Base-by-base conservation (phyloP, 768 basidiomycete species). In the Termitomyces sp. region DNA sequence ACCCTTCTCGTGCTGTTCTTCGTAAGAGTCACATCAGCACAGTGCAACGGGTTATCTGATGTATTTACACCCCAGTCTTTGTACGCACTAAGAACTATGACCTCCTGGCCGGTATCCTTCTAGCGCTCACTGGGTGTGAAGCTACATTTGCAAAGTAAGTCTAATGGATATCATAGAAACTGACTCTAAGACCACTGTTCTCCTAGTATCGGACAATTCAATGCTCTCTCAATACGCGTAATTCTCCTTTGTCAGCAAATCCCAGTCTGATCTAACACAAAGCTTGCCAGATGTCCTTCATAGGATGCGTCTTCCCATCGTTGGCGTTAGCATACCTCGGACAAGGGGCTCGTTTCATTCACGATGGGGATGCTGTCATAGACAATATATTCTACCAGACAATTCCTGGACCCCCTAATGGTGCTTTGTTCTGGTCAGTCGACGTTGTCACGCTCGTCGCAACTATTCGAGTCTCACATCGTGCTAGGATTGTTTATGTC, bases 111-210 rank as follows among this genome's bases (percentile, higher is more conserved):
- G 88, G 87, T 34, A 77, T 89, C 1, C 71, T 90, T 6, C 79
- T 90, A 1, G 79, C 83, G 1, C 60, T 89, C n/a, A 90, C 88
- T 0, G 88, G 88, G 0, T 85, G 81, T 62, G 87, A 89, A 66
- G 85, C 85, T 1, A 71, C 86, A 47, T 86, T 86, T 68, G 86
- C 86, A 13, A 86, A 87, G 85, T 86, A 47, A 30, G 79, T 71
- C 24, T 8, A 30, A 20, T 22, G 5, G 1, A 7, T 18, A 16
- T 27, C 5, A 26, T 12, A 7, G 2, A 30, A 8, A 44, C 24
- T 40, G 10, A 12, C 13, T 14, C n/a, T 32, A 13, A 27, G 9
- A n/a, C 5, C n/a, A 16, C 47, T 7, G 20, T 34, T 53, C 5
- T 14, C 53, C 5, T 60, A 87, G 84, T 60, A 76, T 89, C 33